phyloP scores from a whole-genome alignment of 495 filamentous ascomycete genomes.

The Aspergillus asperescens region DNA sequence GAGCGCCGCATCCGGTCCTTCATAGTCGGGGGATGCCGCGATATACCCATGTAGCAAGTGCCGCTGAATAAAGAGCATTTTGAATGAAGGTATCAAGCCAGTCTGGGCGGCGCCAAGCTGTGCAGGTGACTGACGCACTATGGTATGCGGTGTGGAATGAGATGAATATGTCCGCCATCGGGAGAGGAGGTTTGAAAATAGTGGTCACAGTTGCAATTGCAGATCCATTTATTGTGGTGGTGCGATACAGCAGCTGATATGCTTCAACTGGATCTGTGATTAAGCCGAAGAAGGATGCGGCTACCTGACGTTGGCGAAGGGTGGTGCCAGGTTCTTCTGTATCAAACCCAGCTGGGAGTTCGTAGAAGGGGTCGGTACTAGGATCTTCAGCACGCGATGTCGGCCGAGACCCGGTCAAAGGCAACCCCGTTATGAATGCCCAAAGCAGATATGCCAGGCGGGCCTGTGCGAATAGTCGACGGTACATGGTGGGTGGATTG shows the following conservation, averaged over 20 bases:
- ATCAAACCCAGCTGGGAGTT: slow-evolving; percentile 28
- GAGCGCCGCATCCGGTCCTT: slow-evolving; percentile 33
- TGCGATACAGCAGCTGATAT: slow-evolving; percentile 49
- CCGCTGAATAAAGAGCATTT: slow-evolving; percentile 26
- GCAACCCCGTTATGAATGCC: neutral
- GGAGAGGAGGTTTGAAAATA: slow-evolving; percentile 27
- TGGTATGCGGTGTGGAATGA: slow-evolving; percentile 36
- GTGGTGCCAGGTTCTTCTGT: slow-evolving; percentile 24
- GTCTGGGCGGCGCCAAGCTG: slow-evolving; percentile 23
- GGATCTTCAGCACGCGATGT: slow-evolving; percentile 11
- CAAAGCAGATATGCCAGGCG: neutral
- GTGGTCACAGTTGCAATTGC: slow-evolving; percentile 34
- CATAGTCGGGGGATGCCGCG: slow-evolving; percentile 32
- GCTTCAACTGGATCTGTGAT: slow-evolving; percentile 26
- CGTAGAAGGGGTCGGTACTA: slow-evolving; percentile 30
- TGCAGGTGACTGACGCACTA: slow-evolving; percentile 25
- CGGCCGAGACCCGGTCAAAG: neutral
- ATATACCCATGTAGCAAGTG: slow-evolving; percentile 30
- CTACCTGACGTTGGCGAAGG: slow-evolving; percentile 23
- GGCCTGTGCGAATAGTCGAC: neutral
- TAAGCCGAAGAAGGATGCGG: slow-evolving; percentile 27
- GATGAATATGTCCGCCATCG: slow-evolving; percentile 30
- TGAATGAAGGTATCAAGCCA: slow-evolving; percentile 26
- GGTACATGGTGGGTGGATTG: neutral
- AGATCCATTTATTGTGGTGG: slow-evolving; percentile 35